Evolutionary conservation across 1,284 basidiomycete genomes (phyloP).

Genomic region (Xerocomus nothofagi): DNA sequence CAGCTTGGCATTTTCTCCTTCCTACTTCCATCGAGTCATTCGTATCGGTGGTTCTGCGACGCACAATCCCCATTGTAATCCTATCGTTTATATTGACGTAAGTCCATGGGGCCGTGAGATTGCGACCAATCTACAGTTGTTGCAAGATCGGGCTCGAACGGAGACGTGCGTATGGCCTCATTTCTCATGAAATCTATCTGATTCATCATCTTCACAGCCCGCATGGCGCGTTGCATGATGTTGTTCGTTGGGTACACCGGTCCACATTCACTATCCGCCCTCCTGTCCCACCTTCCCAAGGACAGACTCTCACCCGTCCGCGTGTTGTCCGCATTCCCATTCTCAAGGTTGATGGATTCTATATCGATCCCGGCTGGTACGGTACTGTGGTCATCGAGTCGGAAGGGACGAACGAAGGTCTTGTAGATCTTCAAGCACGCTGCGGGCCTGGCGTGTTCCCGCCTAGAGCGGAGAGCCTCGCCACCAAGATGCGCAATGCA

Average conservation of each 20-base stretch:
- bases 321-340: conserved; percentile 42
- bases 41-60: conserved; percentile 51
- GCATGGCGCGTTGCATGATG: conserved; percentile 72
- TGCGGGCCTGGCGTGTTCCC: conserved; percentile 68
- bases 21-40: conserved; percentile 82
- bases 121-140: conserved; percentile 64
- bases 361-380: conserved; percentile 75
- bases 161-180: conserved; percentile 61
- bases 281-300: conserved; percentile 20
- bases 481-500: conserved; percentile 34
- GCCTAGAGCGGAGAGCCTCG: conserved; percentile 42
- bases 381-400: conserved; percentile 77
- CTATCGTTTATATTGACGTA: conserved; percentile 70
- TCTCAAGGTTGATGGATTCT: conserved; percentile 50
- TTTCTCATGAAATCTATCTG: neutral
- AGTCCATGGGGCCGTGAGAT: conserved; percentile 75
- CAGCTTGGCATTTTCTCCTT: conserved; percentile 73
- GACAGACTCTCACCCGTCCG: conserved; percentile 19
- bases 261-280: conserved; percentile 68
- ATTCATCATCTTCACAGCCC: conserved; percentile 45
- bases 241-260: conserved; percentile 80
- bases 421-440: conserved; percentile 72
- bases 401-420: conserved; percentile 79
- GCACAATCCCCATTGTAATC: conserved; percentile 52
- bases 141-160: conserved; percentile 74